Evolutionary conservation across 2,329 filamentous ascomycete species (phyloP).

Genomic region (Neospermospora avenae): DNA sequence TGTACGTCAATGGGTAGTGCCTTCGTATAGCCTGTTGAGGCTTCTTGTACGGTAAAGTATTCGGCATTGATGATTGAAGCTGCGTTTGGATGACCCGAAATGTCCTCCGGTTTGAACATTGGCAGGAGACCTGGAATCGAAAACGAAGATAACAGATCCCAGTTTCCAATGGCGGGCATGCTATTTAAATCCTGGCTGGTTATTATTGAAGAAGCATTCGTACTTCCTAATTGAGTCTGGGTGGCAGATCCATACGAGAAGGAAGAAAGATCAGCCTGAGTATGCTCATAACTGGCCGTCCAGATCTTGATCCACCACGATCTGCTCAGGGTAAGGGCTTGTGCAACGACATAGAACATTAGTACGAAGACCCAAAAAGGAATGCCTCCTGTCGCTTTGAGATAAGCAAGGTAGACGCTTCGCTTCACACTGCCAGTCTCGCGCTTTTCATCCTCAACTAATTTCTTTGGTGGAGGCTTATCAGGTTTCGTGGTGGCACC

Average conservation of each 20-base stretch:
- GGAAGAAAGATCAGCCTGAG: neutral
- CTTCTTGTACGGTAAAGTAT: neutral
- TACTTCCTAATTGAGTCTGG: conserved; percentile 4
- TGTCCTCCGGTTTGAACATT: neutral
- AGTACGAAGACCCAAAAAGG: conserved; percentile 56
- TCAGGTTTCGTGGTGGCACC: neutral
- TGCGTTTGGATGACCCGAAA: neutral
- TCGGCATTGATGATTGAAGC: neutral
- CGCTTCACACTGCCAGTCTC: conserved; percentile 66
- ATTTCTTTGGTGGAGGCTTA: conserved; percentile 13
- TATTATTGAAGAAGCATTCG: neutral
- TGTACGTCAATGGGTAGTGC: conserved; percentile 11
- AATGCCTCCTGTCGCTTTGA: conserved; percentile 61
- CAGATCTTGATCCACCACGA: conserved; percentile 63
- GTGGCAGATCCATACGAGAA: neutral
- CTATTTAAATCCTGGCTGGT: neutral
- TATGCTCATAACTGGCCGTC: conserved; percentile 45
- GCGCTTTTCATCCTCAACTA: conserved; percentile 65
- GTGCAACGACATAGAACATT: conserved; percentile 45
- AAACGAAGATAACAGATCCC: neutral
- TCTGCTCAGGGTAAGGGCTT: conserved; percentile 37
- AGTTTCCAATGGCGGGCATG: neutral
- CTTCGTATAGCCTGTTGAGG: neutral
- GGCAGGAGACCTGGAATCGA: neutral
- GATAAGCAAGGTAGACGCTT: conserved; percentile 62